A percentile compares a stretch with the other conserved stretches of the same genome.
Evolutionary conservation across 164 flowering plant species (phyloP).

Genomic region (Magnolia sinica): DNA sequence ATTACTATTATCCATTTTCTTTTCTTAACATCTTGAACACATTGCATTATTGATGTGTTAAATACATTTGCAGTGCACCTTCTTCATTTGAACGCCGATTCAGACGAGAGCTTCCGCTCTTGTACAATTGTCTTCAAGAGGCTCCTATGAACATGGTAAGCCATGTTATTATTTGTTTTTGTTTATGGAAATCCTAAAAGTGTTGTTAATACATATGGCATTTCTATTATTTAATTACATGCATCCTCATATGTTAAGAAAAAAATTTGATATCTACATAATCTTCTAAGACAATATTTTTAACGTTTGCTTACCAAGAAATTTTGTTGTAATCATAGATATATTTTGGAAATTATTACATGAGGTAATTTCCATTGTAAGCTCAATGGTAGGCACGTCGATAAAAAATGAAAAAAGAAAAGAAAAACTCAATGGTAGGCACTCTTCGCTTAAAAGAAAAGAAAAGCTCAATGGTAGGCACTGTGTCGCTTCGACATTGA

Average conservation of each 20-base stretch:
- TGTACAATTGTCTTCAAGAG: slow-evolving; percentile 64
- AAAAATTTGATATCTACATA: too few species aligned
- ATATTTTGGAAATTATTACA: too few species aligned
- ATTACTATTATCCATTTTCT: neutral
- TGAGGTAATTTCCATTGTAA: too few species aligned
- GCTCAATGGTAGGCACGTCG: too few species aligned
- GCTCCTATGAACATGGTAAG: slow-evolving; percentile 62
- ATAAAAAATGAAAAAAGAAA: too few species aligned
- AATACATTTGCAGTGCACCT: slow-evolving; percentile 61
- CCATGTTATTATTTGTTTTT: neutral
- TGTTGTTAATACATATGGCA: neutral
- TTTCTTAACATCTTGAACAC: neutral
- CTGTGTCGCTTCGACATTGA: too few species aligned
- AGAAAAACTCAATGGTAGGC: too few species aligned
- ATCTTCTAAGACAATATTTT: neutral
- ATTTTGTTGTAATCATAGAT: neutral
- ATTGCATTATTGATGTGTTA: neutral
- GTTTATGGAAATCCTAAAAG: neutral
- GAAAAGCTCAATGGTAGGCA: too few species aligned
- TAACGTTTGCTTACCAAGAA: neutral
- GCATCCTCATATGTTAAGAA: neutral
- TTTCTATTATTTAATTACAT: neutral
- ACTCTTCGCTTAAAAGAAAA: too few species aligned
- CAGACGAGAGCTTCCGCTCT: slow-evolving; percentile 54
- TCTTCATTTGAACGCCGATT: slow-evolving; percentile 72